These are phyloP conservation scores for Colletotrichum sp. DNA, from an alignment of 2,329 filamentous ascomycete genomes.

Conservation along the genomic window DNA sequence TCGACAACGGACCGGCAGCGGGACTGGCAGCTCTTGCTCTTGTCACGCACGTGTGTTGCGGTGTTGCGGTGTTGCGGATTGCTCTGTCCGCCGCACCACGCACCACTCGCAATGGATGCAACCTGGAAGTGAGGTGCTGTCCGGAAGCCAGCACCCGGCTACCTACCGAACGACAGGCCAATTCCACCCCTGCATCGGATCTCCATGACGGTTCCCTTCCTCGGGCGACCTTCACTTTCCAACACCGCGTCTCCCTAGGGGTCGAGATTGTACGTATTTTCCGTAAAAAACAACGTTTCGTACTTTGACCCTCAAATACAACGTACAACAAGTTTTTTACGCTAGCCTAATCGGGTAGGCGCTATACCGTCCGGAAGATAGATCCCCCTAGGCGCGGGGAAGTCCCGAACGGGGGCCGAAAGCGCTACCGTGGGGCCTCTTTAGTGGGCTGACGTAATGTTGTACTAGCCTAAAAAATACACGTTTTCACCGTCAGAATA, in stretches of 20 bases:
- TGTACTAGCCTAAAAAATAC: too few relatives aligned
- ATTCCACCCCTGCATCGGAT: conserved; percentile 14
- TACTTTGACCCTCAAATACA: too few relatives aligned
- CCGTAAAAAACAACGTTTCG: too few relatives aligned
- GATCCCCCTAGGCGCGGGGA: too few relatives aligned
- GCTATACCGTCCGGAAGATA: too few relatives aligned
- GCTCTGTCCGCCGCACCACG: not conserved
- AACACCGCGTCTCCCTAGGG: not conserved
- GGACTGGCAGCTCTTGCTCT: not conserved
- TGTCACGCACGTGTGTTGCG: not conserved
- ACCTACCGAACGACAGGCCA: conserved; percentile 13
- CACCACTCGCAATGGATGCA: not conserved
- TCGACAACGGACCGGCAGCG: not conserved
- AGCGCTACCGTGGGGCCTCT: too few relatives aligned
- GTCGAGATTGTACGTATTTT: too few relatives aligned
- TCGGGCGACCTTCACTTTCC: conserved; percentile 12
- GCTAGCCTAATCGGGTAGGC: too few relatives aligned
- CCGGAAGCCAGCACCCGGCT: conserved; percentile 14
- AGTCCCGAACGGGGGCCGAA: too few relatives aligned
- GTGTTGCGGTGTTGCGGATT: not conserved
- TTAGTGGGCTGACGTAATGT: too few relatives aligned
- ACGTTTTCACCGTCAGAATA: too few relatives aligned
- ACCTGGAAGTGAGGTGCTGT: not conserved
- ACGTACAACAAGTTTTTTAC: too few relatives aligned
- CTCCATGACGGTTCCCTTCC: conserved; percentile 14